Conservation (phyloP, 1,284 basidiomycete genomes). For the Jaminaea rosea region DNA sequence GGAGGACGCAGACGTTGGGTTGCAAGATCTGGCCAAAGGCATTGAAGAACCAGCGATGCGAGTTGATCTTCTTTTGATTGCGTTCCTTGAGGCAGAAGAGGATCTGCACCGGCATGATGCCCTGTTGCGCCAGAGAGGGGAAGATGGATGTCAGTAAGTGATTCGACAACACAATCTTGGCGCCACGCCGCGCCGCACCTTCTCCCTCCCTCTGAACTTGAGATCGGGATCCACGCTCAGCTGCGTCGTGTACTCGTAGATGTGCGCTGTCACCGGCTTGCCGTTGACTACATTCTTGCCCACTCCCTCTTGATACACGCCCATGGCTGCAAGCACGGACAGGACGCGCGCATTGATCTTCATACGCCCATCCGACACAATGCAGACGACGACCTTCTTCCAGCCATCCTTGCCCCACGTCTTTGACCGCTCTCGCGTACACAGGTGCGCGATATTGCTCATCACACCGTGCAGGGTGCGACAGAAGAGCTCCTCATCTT, state of each 20-base stretch:
- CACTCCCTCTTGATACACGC: constrained; percentile 81
- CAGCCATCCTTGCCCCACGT: constrained; percentile 94
- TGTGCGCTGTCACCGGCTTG: constrained; percentile 76
- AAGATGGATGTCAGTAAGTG: too few relatives aligned
- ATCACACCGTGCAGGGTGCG: constrained; percentile 45
- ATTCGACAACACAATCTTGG: too few relatives aligned
- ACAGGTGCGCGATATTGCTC: constrained; percentile 55
- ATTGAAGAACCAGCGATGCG: constrained; percentile 49
- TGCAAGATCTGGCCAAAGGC: constrained; percentile 46
- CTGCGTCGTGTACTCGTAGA: constrained; percentile 66
- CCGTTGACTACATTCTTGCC: constrained; percentile 81
- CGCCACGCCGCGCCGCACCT: too few relatives aligned
- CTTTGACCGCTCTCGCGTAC: constrained; percentile 70
- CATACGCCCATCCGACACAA: constrained; percentile 12
- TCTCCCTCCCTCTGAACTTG: constrained; percentile 72
- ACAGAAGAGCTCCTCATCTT: constrained; percentile 27
- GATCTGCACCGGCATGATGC: constrained; percentile 71
- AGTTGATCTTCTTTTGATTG: constrained; percentile 65
- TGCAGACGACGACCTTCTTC: constrained; percentile 59
- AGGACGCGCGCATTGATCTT: constrained; percentile 9
- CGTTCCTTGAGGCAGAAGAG: constrained; percentile 91
- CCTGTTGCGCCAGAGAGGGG: too few relatives aligned
- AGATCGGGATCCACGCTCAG: constrained; percentile 68
- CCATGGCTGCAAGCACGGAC: constrained; percentile 58
- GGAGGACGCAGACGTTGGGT: constrained; percentile 82